Conservation (phyloP, 2,329 filamentous ascomycete genomes). For the Diaporthe eres region DNA sequence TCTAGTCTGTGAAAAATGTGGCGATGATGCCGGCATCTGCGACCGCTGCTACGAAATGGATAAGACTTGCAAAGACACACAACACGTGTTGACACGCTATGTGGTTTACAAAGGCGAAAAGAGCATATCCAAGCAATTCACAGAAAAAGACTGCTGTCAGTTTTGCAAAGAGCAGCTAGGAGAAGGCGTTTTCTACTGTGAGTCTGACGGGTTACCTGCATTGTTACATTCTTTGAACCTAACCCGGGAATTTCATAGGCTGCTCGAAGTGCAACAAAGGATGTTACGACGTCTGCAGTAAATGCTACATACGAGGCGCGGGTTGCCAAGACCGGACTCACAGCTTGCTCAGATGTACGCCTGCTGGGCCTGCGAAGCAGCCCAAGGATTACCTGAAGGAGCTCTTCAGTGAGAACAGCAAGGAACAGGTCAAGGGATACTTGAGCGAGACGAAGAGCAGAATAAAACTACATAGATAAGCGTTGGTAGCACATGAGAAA, state of each 20-base stretch:
- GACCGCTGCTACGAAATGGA: slow-evolving; percentile 40
- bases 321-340: slow-evolving; percentile 39
- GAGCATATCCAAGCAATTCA: slow-evolving; percentile 24
- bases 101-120: slow-evolving; percentile 38
- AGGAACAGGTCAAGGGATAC: slow-evolving; percentile 36
- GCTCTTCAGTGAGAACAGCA: slow-evolving; percentile 33
- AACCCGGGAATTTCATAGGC: not conserved
- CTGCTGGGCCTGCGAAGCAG: slow-evolving; percentile 19
- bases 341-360: slow-evolving; percentile 30
- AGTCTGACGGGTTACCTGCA: not conserved
- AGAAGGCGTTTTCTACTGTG: slow-evolving; percentile 33
- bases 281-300: slow-evolving; percentile 37
- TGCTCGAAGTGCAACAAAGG: slow-evolving; percentile 34
- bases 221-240: not conserved
- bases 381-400: slow-evolving; percentile 32
- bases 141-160: slow-evolving; percentile 35
- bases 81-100: slow-evolving; percentile 34
- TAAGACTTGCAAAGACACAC: slow-evolving; percentile 19
- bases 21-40: slow-evolving; percentile 35
- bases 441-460: slow-evolving; percentile 33
- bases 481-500: not conserved
- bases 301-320: slow-evolving; percentile 37
- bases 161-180: slow-evolving; percentile 37
- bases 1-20: slow-evolving; percentile 35
- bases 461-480: slow-evolving; percentile 29